Evolutionary conservation across 106 monocot species (phyloP), one percentile per base, ranked within the genome.

Genomic region (Xerophyta viscosa): DNA sequence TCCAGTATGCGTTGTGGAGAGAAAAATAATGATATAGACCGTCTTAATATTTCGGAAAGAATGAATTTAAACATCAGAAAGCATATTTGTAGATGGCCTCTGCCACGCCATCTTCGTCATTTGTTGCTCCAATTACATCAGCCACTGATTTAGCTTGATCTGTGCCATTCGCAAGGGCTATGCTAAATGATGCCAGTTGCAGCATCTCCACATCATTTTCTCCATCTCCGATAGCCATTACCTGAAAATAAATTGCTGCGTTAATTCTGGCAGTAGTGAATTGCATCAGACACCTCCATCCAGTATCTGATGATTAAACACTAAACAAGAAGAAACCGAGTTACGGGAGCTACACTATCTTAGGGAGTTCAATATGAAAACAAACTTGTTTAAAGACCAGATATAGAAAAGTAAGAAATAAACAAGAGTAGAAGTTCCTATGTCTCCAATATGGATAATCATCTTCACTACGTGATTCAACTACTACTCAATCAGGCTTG

Each of bases 201-300:
- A 96, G 73, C 96, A 96, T 88, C 79, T 89, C 96, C 1, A 85
- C 56, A 26, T 96, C 96, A 52, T 89, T 96, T 66, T 96, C 88
- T 0, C 96, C 96, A 64, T 82, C 84, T 10, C 88, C 88, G 53
- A 96, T 79, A 46, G 96, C 96, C 88, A 96, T 89, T 50, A 89
- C 58, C 83, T 87, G 65, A 11, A 1, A 0, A 11, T 24, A 15
- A 22, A 2, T 25, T n/a, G n/a, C 3, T 50, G 12, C 23, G 0
- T 4, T 41, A 44, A 29, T 13, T 30, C 14, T 20, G 23, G 15
- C n/a, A 33, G 24, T 10, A 6, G 5, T 19, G 26, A 4, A 31
- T 15, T 2, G 39, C 39, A 11, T 5, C 33, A 7, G 39, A 10
- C 39, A 8, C 15, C 13, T 39, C 39, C n/a, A n/a, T n/a, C n/a